phyloP scores from a whole-genome alignment of 108 stramenopile genomes.

The Skeletonema marinoi region DNA sequence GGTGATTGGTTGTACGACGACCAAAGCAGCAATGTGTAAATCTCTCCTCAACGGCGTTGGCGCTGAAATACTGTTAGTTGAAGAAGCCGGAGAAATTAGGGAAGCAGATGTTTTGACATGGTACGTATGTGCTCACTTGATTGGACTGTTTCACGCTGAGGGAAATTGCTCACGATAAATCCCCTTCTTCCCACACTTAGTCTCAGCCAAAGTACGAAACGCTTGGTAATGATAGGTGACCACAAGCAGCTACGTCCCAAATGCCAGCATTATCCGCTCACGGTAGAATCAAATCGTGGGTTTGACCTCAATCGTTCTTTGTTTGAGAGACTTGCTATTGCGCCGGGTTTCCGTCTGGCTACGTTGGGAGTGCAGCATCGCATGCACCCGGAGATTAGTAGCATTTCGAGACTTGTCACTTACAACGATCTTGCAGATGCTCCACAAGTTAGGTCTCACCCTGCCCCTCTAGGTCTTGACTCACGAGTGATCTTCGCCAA shows the following conservation, averaged over 20 bases:
- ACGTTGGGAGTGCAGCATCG: conserved; percentile 41
- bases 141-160: too few relatives aligned
- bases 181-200: background rate
- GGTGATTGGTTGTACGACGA: conserved; percentile 51
- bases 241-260: conserved; percentile 83
- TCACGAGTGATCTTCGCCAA: conserved; percentile 34
- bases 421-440: conserved; percentile 19
- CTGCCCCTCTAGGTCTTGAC: background rate
- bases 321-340: conserved; percentile 53
- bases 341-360: conserved; percentile 11
- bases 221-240: conserved; percentile 81
- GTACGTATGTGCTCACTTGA: background rate
- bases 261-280: conserved; percentile 54
- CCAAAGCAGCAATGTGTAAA: conserved; percentile 37
- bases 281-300: conserved; percentile 44
- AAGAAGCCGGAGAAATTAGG: conserved; percentile 72
- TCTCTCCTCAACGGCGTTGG: conserved; percentile 30
- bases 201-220: conserved; percentile 46
- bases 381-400: conserved; percentile 42
- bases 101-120: conserved; percentile 65
- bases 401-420: background rate
- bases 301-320: conserved; percentile 51
- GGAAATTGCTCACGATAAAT: background rate
- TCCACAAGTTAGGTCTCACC: conserved; percentile 21
- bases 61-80: conserved; percentile 55